These are phyloP conservation scores for Chloromonas sp. DNA, from an alignment of 163 green algal genomes.

Conservation along the genomic window DNA sequence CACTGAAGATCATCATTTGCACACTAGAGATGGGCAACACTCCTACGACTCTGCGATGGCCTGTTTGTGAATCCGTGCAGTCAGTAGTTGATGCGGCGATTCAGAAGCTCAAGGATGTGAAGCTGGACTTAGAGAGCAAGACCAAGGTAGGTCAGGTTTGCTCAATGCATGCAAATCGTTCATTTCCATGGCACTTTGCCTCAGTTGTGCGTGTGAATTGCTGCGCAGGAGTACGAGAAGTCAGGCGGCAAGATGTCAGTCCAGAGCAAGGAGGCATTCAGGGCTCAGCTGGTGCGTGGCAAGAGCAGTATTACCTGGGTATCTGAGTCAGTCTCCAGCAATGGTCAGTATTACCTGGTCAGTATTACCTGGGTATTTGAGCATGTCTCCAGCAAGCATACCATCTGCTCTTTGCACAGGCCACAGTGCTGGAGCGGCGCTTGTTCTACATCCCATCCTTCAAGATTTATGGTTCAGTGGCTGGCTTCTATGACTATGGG, in stretches of 20 bases:
- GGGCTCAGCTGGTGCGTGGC: constrained; percentile 57
- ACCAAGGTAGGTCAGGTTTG: constrained; percentile 46
- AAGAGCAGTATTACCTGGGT: neutral
- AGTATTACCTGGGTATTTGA: neutral
- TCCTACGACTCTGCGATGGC: neutral
- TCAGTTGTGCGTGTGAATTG: neutral
- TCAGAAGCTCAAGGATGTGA: constrained; percentile 79
- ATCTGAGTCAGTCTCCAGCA: neutral
- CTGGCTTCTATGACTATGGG: constrained; percentile 97
- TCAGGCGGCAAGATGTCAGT: constrained; percentile 54
- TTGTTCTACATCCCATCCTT: constrained; percentile 98
- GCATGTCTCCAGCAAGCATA: neutral
- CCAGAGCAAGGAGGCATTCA: constrained; percentile 82
- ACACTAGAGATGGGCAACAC: neutral
- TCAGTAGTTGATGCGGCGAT: constrained; percentile 81
- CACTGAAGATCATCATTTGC: neutral
- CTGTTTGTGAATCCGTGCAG: constrained; percentile 4
- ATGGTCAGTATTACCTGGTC: neutral
- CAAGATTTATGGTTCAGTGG: constrained; percentile 95
- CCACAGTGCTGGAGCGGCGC: constrained; percentile 77
- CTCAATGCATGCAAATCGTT: too few species aligned
- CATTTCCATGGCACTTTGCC: neutral
- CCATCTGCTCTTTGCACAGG: constrained; percentile 27
- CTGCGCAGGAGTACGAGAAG: constrained; percentile 54
- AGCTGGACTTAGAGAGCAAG: constrained; percentile 66